Percentiles rank a stretch among this genome's conserved stretches.
Conservation (phyloP, 345 rosid species). For the Ceriops tagal region DNA sequence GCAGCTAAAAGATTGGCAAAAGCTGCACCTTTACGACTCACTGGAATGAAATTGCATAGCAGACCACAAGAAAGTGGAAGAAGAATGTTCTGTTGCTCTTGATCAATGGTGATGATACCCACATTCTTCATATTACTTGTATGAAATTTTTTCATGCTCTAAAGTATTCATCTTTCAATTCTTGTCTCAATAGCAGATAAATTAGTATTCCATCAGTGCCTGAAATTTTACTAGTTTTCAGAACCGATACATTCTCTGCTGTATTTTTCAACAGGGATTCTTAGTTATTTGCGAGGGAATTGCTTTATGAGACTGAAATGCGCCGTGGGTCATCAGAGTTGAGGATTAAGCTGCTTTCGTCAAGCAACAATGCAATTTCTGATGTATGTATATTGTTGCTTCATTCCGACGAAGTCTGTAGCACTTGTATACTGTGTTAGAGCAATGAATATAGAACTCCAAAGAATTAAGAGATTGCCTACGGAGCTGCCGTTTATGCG, state of each 20-base stretch:
- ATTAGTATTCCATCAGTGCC: neutral
- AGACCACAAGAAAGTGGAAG: slow-evolving; percentile 41
- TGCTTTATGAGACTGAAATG: neutral
- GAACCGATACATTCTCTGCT: neutral
- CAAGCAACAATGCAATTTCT: slow-evolving; percentile 5
- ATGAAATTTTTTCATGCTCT: slow-evolving; percentile 7
- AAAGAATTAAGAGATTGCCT: no score
- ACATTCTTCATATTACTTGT: slow-evolving; percentile 6
- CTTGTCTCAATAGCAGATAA: no score
- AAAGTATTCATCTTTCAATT: no score
- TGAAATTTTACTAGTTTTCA: neutral
- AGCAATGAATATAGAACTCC: no score
- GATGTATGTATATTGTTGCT: slow-evolving; percentile 19
- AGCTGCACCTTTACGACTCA: slow-evolving; percentile 52
- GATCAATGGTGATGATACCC: slow-evolving; percentile 16
- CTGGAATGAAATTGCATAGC: slow-evolving; percentile 62
- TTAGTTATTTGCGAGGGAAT: neutral
- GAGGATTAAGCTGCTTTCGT: slow-evolving; percentile 17
- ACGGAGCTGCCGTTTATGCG: no score
- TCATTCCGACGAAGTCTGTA: slow-evolving; percentile 12
- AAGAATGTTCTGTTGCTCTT: slow-evolving; percentile 60
- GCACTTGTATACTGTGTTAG: neutral
- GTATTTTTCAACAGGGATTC: slow-evolving; percentile 7
- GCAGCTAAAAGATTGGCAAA: slow-evolving; percentile 66
- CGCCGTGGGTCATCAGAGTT: slow-evolving; percentile 3